These are phyloP conservation scores for Triangularia setosa DNA, from an alignment of 2,329 filamentous ascomycete genomes.

Conservation along the genomic window DNA sequence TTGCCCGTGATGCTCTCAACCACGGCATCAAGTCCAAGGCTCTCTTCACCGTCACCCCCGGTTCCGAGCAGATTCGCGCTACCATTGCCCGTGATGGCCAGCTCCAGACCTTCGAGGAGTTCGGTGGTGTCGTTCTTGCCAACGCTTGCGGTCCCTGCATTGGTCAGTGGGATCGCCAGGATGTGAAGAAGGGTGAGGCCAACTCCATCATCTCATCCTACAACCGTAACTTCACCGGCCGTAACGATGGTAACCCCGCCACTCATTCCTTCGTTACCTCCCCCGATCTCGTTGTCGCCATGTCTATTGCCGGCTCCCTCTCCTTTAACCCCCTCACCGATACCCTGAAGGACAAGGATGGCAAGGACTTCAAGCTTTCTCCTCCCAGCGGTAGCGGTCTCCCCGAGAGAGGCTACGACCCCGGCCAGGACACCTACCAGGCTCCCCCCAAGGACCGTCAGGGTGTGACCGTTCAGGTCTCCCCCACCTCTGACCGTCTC, in stretches of 20 bases:
- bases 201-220: slow-evolving; percentile 99
- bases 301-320: slow-evolving; percentile 38
- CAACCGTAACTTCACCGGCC: slow-evolving; percentile 99
- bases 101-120: slow-evolving; percentile 91
- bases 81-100: slow-evolving; percentile 89
- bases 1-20: slow-evolving; percentile 83
- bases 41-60: slow-evolving; percentile 90
- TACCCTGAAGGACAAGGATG: slow-evolving; percentile 87
- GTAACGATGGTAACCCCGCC: slow-evolving; percentile 62
- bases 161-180: slow-evolving; percentile 90
- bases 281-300: slow-evolving; percentile 42
- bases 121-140: slow-evolving; percentile 88
- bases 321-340: slow-evolving; percentile 96
- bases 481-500: slow-evolving; percentile 87
- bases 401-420: slow-evolving; percentile 77
- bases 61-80: slow-evolving; percentile 93
- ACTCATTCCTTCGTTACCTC: slow-evolving; percentile 48
- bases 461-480: slow-evolving; percentile 72
- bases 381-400: slow-evolving; percentile 78
- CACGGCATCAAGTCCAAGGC: slow-evolving; percentile 94
- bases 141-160: slow-evolving; percentile 94
- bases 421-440: slow-evolving; percentile 90
- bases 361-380: slow-evolving; percentile 89
- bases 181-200: slow-evolving; percentile 89
- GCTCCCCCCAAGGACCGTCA: slow-evolving; percentile 79